Percentiles rank a stretch among this genome's conserved stretches.
Evolutionary conservation across 2,329 filamentous ascomycete species (phyloP).

Genomic region (Claviceps pusilla): DNA sequence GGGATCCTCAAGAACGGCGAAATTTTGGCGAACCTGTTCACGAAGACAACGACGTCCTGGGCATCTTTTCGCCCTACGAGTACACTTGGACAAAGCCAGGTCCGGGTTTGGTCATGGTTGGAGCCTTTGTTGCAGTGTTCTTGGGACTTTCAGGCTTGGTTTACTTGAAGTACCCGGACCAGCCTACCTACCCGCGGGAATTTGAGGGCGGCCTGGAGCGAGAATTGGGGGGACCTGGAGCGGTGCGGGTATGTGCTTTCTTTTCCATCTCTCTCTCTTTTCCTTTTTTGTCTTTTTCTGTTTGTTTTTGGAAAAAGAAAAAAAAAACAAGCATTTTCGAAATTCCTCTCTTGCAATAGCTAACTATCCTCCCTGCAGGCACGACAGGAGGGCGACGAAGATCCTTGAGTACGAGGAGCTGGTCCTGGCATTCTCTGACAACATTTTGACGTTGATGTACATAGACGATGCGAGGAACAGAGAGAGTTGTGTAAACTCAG

Average conservation of each 20-base stretch:
- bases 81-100: slow-evolving; percentile 69
- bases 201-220: slow-evolving; percentile 59
- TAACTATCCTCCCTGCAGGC: slow-evolving; percentile 23
- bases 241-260: slow-evolving; percentile 41
- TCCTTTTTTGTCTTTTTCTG: neutral
- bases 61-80: slow-evolving; percentile 75
- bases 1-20: slow-evolving; percentile 91
- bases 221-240: slow-evolving; percentile 58
- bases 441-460: slow-evolving; percentile 17
- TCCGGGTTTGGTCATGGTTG: slow-evolving; percentile 55
- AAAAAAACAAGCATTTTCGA: neutral
- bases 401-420: slow-evolving; percentile 25
- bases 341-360: neutral
- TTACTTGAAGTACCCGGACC: slow-evolving; percentile 56
- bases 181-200: slow-evolving; percentile 50
- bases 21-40: slow-evolving; percentile 95
- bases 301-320: neutral
- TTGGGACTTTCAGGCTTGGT: slow-evolving; percentile 53
- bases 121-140: slow-evolving; percentile 48
- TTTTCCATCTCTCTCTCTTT: neutral
- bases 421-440: neutral
- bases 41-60: slow-evolving; percentile 88
- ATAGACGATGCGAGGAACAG: slow-evolving; percentile 14
- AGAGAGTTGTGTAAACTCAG: neutral
- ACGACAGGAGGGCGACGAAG: slow-evolving; percentile 38